Percentiles rank a stretch among this genome's conserved stretches.
Evolutionary conservation across 352 stramenopile genomes (phyloP).

Genomic region (Pythium brassicae): DNA sequence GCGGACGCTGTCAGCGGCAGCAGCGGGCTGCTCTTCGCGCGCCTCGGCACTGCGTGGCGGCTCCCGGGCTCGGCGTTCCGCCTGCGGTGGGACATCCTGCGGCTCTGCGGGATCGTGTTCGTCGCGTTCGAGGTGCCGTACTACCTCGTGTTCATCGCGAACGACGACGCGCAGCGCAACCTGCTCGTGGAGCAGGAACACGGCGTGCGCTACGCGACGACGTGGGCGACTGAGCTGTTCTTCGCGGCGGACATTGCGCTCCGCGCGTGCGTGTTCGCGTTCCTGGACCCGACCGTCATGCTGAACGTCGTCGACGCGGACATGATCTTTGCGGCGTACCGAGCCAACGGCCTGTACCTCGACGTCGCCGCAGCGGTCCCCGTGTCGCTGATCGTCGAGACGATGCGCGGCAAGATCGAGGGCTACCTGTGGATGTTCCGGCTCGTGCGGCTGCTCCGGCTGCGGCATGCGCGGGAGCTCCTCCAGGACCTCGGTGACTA

Average conservation of each 20-base stretch:
- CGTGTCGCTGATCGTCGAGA: slow-evolving; percentile 41
- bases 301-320: slow-evolving; percentile 41
- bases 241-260: slow-evolving; percentile 49
- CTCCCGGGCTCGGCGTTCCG: slow-evolving; percentile 51
- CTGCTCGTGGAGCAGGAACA: slow-evolving; percentile 35
- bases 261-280: slow-evolving; percentile 43
- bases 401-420: slow-evolving; percentile 16
- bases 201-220: slow-evolving; percentile 25
- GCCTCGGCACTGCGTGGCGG: slow-evolving; percentile 22
- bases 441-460: slow-evolving; percentile 37
- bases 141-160: slow-evolving; percentile 60
- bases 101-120: slow-evolving; percentile 39
- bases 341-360: slow-evolving; percentile 44
- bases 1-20: slow-evolving; percentile 1
- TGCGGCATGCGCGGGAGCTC: slow-evolving; percentile 36
- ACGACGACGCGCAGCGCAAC: slow-evolving; percentile 36
- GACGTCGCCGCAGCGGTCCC: slow-evolving; percentile 50
- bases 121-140: slow-evolving; percentile 71
- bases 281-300: slow-evolving; percentile 60
- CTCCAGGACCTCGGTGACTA: slow-evolving; percentile 53
- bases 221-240: slow-evolving; percentile 41
- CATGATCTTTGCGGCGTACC: slow-evolving; percentile 62
- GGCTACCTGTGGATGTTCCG: slow-evolving; percentile 42
- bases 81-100: slow-evolving; percentile 41
- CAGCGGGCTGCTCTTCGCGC: slow-evolving; percentile 7